phyloP scores from a whole-genome alignment of 2,329 filamentous ascomycete genomes.

The Verticillium nonalfalfae region DNA sequence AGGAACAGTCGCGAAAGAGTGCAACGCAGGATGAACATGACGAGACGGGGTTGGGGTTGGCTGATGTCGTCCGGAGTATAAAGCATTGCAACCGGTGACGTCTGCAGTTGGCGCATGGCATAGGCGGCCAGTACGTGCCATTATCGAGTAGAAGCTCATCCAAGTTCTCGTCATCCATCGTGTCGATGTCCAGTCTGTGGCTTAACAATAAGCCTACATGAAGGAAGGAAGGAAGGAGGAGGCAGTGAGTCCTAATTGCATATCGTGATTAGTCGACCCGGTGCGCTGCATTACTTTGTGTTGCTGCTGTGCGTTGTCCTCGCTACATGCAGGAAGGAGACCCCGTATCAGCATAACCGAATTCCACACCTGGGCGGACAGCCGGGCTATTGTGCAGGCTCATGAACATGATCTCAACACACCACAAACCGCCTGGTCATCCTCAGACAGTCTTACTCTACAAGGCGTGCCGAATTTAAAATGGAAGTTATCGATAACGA shows the following conservation, averaged over 20 bases:
- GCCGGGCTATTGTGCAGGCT: no score
- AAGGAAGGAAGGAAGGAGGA: background rate
- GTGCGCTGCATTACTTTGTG: no score
- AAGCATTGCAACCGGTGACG: conserved; percentile 38
- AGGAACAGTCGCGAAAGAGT: conserved; percentile 41
- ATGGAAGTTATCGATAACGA: conserved; percentile 4
- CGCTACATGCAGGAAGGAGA: no score
- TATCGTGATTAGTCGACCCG: no score
- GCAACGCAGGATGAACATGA: conserved; percentile 45
- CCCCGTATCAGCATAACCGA: background rate
- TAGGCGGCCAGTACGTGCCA: conserved; percentile 32
- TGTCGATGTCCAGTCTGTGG: background rate
- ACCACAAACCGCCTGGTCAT: no score
- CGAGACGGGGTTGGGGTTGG: conserved; percentile 40
- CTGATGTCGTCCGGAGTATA: conserved; percentile 36
- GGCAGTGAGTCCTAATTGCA: background rate
- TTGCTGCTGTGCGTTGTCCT: no score
- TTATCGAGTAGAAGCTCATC: conserved; percentile 30
- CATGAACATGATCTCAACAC: no score
- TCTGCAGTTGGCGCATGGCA: conserved; percentile 37
- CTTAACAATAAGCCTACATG: background rate
- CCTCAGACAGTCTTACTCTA: no score
- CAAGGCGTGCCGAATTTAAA: background rate
- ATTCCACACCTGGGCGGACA: background rate
- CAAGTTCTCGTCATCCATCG: conserved; percentile 6